Evolutionary conservation across 2,329 filamentous ascomycete genomes (phyloP), one percentile per base, ranked within the genome.

Genomic region (Plenodomus biglobosus): DNA sequence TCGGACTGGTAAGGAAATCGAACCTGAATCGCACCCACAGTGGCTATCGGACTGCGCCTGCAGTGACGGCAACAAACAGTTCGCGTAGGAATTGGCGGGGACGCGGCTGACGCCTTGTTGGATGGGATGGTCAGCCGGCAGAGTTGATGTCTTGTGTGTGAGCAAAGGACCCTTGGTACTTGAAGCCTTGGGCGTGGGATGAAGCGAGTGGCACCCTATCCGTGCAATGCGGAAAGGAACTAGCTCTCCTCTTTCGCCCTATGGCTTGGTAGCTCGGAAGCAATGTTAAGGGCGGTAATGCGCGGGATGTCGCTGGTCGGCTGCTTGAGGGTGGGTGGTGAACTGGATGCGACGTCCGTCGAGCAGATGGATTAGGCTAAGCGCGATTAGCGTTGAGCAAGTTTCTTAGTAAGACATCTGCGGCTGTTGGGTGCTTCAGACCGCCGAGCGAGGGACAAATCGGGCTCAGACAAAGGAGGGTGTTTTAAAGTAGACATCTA

Each of bases 371-470:
- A 61, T 54, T 44, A 27, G 50, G 52, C 40, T 55, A 53, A 53
- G 53, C 49, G 54, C 30, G 16, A 40, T 48, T 54, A 53, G 53
- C 48, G 46, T 50, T 59, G 56, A 58, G 56, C 56, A 58, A 58
- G 56, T 59, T 59, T 58, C 46, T 52, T 51, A 54, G 46, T 57
- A 55, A 53, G 52, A 11, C 27, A 32, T 3, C 27, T 15, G 27
- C 6, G 16, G 19, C 18, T 20, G n/a, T 48, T 48, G 41, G 53
- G 46, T 46, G 48, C 48, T 50, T 52, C 50, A 43, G 38, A 38
- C 6, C 30, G 24, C 36, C 45, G 40, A 34, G 41, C 38, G 39
- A 42, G 36, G 42, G 39, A 47, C 30, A 7, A 4, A 17, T 38
- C 15, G 19, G 40, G 20, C 30, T 22, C 38, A 42, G 38, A 24